Evolutionary conservation across 331 rosid genomes (phyloP).

Genomic region (Acacia concinna): DNA sequence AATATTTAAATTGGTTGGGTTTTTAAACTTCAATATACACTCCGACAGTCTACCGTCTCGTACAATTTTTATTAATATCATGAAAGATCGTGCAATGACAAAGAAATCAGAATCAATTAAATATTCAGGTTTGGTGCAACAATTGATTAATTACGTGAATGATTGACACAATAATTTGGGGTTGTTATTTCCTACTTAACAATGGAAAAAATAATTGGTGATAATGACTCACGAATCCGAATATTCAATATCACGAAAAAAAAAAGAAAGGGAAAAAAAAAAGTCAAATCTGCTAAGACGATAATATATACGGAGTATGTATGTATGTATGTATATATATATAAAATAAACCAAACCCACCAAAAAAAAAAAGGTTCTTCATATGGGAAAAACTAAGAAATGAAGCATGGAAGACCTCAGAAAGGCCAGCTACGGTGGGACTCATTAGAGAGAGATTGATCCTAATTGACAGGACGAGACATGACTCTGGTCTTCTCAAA

Average conservation of each 20-base stretch:
- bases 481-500: conserved; percentile 54
- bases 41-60: too few species aligned
- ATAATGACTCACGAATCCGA: background rate
- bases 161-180: background rate
- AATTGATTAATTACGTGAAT: background rate
- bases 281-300: too few species aligned
- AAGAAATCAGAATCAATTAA: background rate
- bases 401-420: background rate
- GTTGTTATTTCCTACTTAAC: background rate
- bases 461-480: conserved; percentile 26
- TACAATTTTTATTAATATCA: background rate
- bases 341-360: too few species aligned
- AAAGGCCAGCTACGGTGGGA: too few species aligned
- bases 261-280: too few species aligned
- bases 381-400: background rate
- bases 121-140: background rate
- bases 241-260: background rate
- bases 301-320: too few species aligned
- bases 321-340: too few species aligned
- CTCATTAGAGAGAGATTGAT: background rate
- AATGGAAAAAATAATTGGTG: background rate
- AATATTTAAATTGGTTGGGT: too few species aligned
- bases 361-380: background rate
- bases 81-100: background rate
- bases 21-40: too few species aligned